Evolutionary conservation across 306 rosid species (phyloP).

Genomic region (Mimosa bimucronata): DNA sequence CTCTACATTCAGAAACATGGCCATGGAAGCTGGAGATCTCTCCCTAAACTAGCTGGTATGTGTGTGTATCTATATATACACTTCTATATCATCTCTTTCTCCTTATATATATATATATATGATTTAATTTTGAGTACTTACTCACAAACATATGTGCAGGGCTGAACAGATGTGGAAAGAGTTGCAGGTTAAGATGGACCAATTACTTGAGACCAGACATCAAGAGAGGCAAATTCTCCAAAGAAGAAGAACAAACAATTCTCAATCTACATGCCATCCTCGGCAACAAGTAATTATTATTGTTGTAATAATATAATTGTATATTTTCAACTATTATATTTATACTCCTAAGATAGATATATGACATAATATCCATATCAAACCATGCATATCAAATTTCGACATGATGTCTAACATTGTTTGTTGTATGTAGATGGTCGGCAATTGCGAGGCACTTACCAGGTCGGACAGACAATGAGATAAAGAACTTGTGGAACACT

Average conservation of each 20-base stretch:
- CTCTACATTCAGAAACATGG: slow-evolving; percentile 38
- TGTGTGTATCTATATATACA: background rate
- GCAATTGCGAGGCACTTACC: slow-evolving; percentile 45
- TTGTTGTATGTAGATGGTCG: slow-evolving; percentile 36
- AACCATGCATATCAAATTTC: too few species aligned
- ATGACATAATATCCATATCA: too few species aligned
- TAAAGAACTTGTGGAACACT: slow-evolving; percentile 49
- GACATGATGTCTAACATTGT: too few species aligned
- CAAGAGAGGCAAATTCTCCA: slow-evolving; percentile 46
- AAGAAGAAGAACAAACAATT: slow-evolving; percentile 43
- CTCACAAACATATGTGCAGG: slow-evolving; percentile 12
- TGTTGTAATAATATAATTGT: too few species aligned
- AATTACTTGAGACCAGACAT: slow-evolving; percentile 48
- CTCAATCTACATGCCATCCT: slow-evolving; percentile 42
- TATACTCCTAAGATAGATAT: too few species aligned
- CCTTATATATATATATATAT: background rate
- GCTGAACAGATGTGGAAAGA: slow-evolving; percentile 49
- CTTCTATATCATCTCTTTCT: background rate
- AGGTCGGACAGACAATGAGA: slow-evolving; percentile 44
- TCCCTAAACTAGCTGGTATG: slow-evolving; percentile 48
- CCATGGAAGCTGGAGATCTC: slow-evolving; percentile 45
- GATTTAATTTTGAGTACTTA: too few species aligned
- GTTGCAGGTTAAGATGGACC: slow-evolving; percentile 49
- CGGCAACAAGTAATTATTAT: slow-evolving; percentile 42
- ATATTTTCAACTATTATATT: too few species aligned